These are phyloP conservation scores for Monilinia polystroma DNA, from an alignment of 2,329 filamentous ascomycete species.

Conservation along the genomic window DNA sequence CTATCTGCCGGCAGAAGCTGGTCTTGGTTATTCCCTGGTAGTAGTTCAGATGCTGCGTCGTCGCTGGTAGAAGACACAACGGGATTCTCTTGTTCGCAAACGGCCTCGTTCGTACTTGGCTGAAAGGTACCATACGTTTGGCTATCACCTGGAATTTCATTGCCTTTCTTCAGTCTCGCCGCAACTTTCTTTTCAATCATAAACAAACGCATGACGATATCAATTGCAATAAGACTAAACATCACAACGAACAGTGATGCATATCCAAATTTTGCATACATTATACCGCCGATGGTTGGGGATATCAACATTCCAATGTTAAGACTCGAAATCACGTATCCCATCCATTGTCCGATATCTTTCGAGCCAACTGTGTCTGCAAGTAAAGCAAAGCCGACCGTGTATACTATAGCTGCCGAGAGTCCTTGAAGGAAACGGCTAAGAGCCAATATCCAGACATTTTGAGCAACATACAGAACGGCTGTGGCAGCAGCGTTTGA, in stretches of 20 bases:
- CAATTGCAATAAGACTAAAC: slow-evolving; percentile 53
- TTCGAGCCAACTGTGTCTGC: slow-evolving; percentile 65
- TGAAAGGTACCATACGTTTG: slow-evolving; percentile 18
- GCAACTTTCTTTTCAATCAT: slow-evolving; percentile 58
- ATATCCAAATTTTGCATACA: slow-evolving; percentile 49
- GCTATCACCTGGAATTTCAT: neutral
- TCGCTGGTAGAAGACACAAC: neutral
- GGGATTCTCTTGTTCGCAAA: neutral
- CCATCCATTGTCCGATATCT: slow-evolving; percentile 59
- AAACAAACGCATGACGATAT: slow-evolving; percentile 53
- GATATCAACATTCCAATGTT: slow-evolving; percentile 55
- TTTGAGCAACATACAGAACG: slow-evolving; percentile 55
- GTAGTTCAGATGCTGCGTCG: neutral
- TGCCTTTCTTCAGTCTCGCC: slow-evolving; percentile 41
- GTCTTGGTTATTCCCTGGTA: slow-evolving; percentile 25
- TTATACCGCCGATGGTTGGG: slow-evolving; percentile 41
- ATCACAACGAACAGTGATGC: slow-evolving; percentile 57
- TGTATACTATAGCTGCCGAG: slow-evolving; percentile 70
- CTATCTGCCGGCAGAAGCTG: slow-evolving; percentile 21
- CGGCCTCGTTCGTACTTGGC: neutral
- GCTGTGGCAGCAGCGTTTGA: slow-evolving; percentile 48
- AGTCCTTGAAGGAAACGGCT: slow-evolving; percentile 25
- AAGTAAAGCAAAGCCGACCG: slow-evolving; percentile 66
- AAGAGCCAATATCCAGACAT: slow-evolving; percentile 15
- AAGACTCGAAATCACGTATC: slow-evolving; percentile 59